Percentiles rank a stretch among this genome's conserved stretches.
phyloP scores from a whole-genome alignment of 1,139 yeast genomes.

The Eremothecium gossypii region DNA sequence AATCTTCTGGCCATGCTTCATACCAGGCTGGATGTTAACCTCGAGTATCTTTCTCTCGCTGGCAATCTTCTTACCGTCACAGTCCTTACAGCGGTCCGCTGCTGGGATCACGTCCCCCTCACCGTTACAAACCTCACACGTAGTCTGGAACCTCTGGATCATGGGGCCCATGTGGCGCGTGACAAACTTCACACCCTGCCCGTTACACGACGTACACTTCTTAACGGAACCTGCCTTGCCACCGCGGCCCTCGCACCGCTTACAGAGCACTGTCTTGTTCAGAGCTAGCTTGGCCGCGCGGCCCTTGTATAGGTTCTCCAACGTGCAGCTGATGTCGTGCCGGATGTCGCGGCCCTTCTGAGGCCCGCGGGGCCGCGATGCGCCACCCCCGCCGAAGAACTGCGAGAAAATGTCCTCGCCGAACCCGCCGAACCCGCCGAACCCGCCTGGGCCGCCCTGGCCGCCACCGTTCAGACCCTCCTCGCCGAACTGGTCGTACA shows the following conservation, averaged over 20 bases:
- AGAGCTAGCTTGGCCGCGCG: conserved; percentile 89
- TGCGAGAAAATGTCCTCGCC: conserved; percentile 89
- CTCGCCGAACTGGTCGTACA: conserved; percentile 85
- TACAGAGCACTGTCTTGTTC: conserved; percentile 85
- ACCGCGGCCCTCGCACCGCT: conserved; percentile 87
- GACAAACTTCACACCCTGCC: conserved; percentile 85
- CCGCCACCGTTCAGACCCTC: conserved; percentile 81
- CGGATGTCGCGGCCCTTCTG: conserved; percentile 81
- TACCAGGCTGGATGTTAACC: conserved; percentile 95
- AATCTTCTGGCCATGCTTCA: conserved; percentile 89
- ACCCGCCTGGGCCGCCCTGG: conserved; percentile 48
- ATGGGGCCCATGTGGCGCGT: conserved; percentile 99
- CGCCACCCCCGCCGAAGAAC: conserved; percentile 73
- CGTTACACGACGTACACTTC: conserved; percentile 78
- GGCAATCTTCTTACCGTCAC: conserved; percentile 83
- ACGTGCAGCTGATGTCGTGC: conserved; percentile 75
- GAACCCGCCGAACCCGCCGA: conserved; percentile 40
- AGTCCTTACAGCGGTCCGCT: conserved; percentile 79
- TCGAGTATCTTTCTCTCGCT: conserved; percentile 88
- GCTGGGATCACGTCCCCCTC: conserved; percentile 83
- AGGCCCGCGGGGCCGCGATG: conserved; percentile 76
- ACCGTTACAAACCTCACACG: conserved; percentile 89
- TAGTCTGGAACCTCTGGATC: conserved; percentile 95
- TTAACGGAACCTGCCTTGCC: conserved; percentile 89
- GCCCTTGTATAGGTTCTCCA: conserved; percentile 93